A percentile compares a stretch with the other conserved stretches of the same genome.
Conservation (phyloP, 345 rosid genomes). For the Eutrema yunnanense region DNA sequence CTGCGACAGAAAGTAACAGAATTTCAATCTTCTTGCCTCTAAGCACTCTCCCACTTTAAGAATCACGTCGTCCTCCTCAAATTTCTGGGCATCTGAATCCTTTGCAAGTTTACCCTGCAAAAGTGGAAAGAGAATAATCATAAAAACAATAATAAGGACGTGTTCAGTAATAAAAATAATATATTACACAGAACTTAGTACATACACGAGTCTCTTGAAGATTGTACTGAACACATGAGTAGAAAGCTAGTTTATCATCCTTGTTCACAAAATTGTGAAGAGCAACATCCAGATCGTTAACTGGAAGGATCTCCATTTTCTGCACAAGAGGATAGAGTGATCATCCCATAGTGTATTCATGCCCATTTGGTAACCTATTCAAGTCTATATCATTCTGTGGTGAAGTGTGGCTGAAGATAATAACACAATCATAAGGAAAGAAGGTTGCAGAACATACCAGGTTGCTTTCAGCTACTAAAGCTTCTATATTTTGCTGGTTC, state of each 20-base stretch:
- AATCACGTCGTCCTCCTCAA: conserved; percentile 74
- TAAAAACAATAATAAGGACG: background rate
- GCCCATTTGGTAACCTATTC: conserved; percentile 9
- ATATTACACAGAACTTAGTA: conserved; percentile 4
- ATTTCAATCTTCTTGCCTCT: conserved; percentile 54
- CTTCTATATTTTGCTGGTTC: conserved; percentile 98
- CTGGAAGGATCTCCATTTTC: conserved; percentile 99
- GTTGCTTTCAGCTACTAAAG: conserved; percentile 93
- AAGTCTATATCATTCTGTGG: background rate
- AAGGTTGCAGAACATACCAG: conserved; percentile 48
- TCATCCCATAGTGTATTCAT: conserved; percentile 1
- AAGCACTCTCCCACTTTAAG: conserved; percentile 91
- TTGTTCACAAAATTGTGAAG: conserved; percentile 92
- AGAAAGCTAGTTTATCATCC: conserved; percentile 93
- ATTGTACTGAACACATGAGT: conserved; percentile 77
- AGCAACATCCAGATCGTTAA: conserved; percentile 90
- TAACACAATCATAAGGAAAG: background rate
- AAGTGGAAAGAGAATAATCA: conserved; percentile 16
- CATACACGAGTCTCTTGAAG: conserved; percentile 96
- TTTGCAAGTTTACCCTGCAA: conserved; percentile 74
- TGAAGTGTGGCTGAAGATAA: background rate
- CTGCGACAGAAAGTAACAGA: background rate
- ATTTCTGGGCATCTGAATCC: conserved; percentile 58
- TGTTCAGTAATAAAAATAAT: background rate
- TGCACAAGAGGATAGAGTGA: conserved; percentile 35